Evolutionary conservation across 2,329 filamentous ascomycete genomes (phyloP), one percentile per base, ranked within the genome.

Genomic region (Penicillium concentricum): DNA sequence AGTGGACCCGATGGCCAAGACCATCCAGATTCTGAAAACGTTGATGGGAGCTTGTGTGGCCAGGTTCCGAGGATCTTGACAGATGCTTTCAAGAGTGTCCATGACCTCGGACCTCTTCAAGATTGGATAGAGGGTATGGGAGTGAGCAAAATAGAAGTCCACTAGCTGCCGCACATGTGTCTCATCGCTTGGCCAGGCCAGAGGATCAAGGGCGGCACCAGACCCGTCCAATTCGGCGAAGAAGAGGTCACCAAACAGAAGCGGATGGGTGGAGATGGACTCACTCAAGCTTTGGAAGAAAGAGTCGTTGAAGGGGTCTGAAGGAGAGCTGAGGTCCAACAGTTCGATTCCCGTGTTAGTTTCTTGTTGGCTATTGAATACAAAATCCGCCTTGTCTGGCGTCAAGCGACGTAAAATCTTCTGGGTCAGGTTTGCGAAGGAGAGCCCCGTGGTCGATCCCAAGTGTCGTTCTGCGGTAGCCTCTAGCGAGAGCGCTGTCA

Each of bases 11-110:
- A 80, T 80, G 5, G 78, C 78, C 3, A 81, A 65, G 2, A 81
- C 73, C 76, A 81, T 81, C 78, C 78, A 81, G n/a, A 80, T 70
- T 20, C 74, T 68, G 55, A 78, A 80, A 7, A 73, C 58, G 50
- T 66, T 70, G 2, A 75, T 61, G 1, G 76, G 70, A 0, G 73
- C 71, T 37, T 74, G 69, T 9, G 42, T 30, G 10, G 24, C 42
- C 24, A 30, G 13, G 10, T 13, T 45, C 12, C 30, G 24, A 20
- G 42, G 42, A 20, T 45, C 15, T 9, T 30, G 42, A 45, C 28
- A 24, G 24, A 45, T 18, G 10, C 10, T 45, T 45, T 45, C 42
- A 18, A 45, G 7, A 5, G n/a, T n/a, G 24, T 45, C 42, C 42
- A 45, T 63, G n/a, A 79, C 69, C 43, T 78, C 73, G 5, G 55